Conservation (phyloP, 345 rosid genomes). For the Anastatica hierochuntica region DNA sequence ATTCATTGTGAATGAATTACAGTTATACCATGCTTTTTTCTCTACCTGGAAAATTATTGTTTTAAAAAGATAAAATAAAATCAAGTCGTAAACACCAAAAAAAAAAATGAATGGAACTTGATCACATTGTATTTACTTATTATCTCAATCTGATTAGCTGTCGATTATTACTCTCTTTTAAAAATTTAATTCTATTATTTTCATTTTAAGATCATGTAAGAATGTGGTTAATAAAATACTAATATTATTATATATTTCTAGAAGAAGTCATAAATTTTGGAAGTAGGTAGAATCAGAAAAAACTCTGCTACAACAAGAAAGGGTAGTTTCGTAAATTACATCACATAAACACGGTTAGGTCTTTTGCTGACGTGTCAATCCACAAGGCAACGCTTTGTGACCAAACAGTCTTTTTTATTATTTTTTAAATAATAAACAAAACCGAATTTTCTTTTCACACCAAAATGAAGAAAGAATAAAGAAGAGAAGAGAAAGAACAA, state of each 20-base stretch:
- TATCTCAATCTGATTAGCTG: background rate
- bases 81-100: too few species aligned
- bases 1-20: too few species aligned
- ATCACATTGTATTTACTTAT: too few species aligned
- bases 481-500: constrained; percentile 1
- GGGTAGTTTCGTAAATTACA: constrained; percentile 3
- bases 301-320: background rate
- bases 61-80: too few species aligned
- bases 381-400: constrained; percentile 29
- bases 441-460: background rate
- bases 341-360: constrained; percentile 22
- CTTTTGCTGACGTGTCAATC: constrained; percentile 24
- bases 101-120: too few species aligned
- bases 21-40: too few species aligned
- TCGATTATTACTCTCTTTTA: background rate
- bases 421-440: background rate
- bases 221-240: background rate
- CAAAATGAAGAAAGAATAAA: background rate
- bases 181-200: too few species aligned
- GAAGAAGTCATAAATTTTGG: constrained; percentile 4
- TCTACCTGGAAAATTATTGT: too few species aligned
- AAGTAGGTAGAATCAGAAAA: constrained; percentile 17
- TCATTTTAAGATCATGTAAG: background rate
- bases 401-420: constrained; percentile 18
- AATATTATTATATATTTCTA: background rate